Conservation (phyloP, 352 stramenopile species). For the Ophiocytium majus region DNA sequence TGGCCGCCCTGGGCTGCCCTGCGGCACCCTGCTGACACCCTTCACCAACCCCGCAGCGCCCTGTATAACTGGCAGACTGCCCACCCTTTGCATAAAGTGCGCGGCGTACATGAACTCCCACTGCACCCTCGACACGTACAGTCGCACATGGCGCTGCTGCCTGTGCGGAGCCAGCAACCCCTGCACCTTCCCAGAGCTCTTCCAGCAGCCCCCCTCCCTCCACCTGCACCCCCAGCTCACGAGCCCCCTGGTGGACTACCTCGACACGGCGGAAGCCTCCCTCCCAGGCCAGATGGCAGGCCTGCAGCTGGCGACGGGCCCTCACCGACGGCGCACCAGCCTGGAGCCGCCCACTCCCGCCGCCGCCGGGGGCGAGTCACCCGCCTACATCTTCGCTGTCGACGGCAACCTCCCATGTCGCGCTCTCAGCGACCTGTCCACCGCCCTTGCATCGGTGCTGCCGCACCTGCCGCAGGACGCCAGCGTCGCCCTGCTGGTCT, state of each 20-base stretch:
- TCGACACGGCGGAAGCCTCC: conserved; percentile 24
- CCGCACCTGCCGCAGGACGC: conserved; percentile 25
- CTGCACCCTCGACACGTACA: conserved; percentile 32
- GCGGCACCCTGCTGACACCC: neutral
- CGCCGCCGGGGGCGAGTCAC: neutral
- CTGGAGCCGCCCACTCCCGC: neutral
- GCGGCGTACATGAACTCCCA: conserved; percentile 46
- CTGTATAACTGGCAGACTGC: neutral
- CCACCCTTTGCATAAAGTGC: conserved; percentile 37
- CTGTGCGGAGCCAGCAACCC: conserved; percentile 48
- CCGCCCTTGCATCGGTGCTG: conserved; percentile 28
- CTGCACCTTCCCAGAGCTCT: conserved; percentile 37
- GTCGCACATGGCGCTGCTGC: conserved; percentile 39
- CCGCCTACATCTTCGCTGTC: conserved; percentile 37
- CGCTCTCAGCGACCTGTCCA: conserved; percentile 36
- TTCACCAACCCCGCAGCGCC: neutral
- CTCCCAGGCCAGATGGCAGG: conserved; percentile 27
- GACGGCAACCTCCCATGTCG: conserved; percentile 47
- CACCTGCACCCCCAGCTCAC: conserved; percentile 42
- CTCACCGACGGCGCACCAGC: neutral
- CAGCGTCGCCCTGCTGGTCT: conserved; percentile 43
- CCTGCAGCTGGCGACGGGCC: conserved; percentile 28
- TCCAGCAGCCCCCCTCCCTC: no score
- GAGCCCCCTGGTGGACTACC: conserved; percentile 44
- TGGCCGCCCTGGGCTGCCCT: neutral